A percentile compares a stretch with the other conserved stretches of the same genome.
phyloP scores from a whole-genome alignment of 164 flowering plant species.

The Stephania japonica region DNA sequence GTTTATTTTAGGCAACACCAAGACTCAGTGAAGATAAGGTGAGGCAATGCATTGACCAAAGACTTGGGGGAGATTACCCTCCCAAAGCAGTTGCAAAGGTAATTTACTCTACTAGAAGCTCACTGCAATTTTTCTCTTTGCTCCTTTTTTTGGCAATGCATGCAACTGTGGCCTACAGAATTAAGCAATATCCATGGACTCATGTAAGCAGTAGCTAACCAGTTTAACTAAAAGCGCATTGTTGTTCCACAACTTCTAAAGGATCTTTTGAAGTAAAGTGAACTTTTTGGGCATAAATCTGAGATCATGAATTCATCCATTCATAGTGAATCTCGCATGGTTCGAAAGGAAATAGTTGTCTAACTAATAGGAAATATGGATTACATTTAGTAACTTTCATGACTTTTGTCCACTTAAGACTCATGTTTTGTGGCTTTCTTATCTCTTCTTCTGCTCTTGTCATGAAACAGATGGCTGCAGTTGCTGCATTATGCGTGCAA shows the following conservation, averaged over 20 bases:
- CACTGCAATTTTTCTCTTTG: neutral
- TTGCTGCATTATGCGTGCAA: constrained; percentile 85
- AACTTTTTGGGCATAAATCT: neutral
- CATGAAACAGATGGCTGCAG: constrained; percentile 72
- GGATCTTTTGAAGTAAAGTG: neutral
- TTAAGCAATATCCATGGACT: neutral
- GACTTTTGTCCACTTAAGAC: neutral
- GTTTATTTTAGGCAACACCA: constrained; percentile 64
- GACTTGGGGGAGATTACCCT: constrained; percentile 71
- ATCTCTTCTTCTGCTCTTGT: neutral
- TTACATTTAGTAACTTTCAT: neutral
- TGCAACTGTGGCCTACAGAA: neutral
- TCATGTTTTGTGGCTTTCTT: neutral
- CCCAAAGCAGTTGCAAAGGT: constrained; percentile 95
- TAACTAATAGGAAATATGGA: too few species aligned
- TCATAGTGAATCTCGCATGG: too few species aligned
- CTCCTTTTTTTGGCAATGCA: neutral
- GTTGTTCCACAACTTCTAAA: too few species aligned
- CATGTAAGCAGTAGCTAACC: too few species aligned
- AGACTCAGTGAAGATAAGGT: constrained; percentile 88
- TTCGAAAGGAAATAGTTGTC: too few species aligned
- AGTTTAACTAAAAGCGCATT: too few species aligned
- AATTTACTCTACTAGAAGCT: neutral
- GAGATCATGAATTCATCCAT: too few species aligned
- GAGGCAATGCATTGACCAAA: constrained; percentile 74